Evolutionary conservation across 306 rosid species (phyloP).

Genomic region (Quercus dentata): DNA sequence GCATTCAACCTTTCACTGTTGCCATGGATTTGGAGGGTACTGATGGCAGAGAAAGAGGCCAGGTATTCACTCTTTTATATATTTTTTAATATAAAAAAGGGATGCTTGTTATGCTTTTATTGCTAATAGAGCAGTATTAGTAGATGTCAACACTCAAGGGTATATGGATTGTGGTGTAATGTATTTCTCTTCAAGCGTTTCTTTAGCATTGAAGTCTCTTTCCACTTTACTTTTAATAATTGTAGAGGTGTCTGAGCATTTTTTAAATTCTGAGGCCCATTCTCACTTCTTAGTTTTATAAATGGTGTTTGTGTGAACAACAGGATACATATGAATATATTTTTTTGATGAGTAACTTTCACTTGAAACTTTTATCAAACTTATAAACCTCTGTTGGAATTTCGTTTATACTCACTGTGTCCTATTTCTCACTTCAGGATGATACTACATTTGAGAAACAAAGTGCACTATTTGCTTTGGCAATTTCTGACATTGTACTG

Average conservation of each 20-base stretch:
- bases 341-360: not conserved
- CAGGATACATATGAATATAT: not conserved
- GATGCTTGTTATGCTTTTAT: too few species aligned
- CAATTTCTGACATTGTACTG: conserved; percentile 80
- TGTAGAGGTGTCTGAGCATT: not conserved
- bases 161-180: not conserved
- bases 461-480: conserved; percentile 86
- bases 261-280: not conserved
- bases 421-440: conserved; percentile 52
- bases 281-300: not conserved
- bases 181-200: not conserved
- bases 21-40: conserved; percentile 99
- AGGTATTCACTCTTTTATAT: conserved; percentile 40
- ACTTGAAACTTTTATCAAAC: not conserved
- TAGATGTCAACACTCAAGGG: too few species aligned
- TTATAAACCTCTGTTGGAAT: conserved; percentile 2
- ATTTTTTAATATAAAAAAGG: too few species aligned
- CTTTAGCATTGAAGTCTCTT: not conserved
- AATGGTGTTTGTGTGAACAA: not conserved
- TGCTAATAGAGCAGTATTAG: too few species aligned
- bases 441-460: conserved; percentile 97
- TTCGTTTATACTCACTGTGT: conserved; percentile 8
- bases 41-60: conserved; percentile 98
- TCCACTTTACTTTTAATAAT: not conserved
- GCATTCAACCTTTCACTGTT: conserved; percentile 81